Evolutionary conservation across 768 basidiomycete genomes (phyloP).

Genomic region (Tylopilus balloui): DNA sequence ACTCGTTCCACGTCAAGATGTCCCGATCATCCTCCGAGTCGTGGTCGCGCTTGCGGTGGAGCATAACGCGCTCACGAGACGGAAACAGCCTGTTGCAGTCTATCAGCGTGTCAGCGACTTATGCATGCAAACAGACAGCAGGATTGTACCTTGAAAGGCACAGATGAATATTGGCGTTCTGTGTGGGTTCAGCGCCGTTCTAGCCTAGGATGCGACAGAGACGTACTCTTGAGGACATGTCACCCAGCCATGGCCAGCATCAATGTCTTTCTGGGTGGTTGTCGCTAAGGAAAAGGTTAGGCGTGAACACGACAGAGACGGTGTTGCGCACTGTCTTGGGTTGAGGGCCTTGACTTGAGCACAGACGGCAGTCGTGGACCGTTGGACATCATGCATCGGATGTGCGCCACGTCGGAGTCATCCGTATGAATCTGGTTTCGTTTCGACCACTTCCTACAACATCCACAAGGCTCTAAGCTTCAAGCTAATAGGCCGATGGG

Average conservation of each 20-base stretch:
- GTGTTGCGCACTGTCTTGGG: slow-evolving; percentile 27
- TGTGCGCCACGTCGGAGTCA: not conserved
- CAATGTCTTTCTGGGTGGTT: slow-evolving; percentile 53
- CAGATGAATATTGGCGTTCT: slow-evolving; percentile 85
- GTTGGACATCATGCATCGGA: too few relatives aligned
- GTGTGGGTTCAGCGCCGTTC: slow-evolving; percentile 5
- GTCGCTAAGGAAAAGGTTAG: slow-evolving; percentile 33
- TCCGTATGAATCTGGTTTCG: not conserved
- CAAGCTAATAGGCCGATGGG: slow-evolving; percentile 10
- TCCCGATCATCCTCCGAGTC: slow-evolving; percentile 46
- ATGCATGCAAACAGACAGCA: not conserved
- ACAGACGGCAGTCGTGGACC: slow-evolving; percentile 32
- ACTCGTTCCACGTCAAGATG: slow-evolving; percentile 75
- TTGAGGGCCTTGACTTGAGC: slow-evolving; percentile 31
- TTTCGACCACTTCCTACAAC: not conserved
- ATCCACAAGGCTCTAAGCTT: not conserved
- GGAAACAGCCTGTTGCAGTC: slow-evolving; percentile 73
- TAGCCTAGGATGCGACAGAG: not conserved
- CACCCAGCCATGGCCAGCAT: slow-evolving; percentile 51
- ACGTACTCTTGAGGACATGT: slow-evolving; percentile 64
- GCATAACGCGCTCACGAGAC: slow-evolving; percentile 60
- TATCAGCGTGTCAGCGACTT: slow-evolving; percentile 21
- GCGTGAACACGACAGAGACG: not conserved
- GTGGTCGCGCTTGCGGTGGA: slow-evolving; percentile 73
- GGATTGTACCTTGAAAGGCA: slow-evolving; percentile 46